phyloP scores from a whole-genome alignment of 2,329 filamentous ascomycete species.

The Shiraia bambusicola region DNA sequence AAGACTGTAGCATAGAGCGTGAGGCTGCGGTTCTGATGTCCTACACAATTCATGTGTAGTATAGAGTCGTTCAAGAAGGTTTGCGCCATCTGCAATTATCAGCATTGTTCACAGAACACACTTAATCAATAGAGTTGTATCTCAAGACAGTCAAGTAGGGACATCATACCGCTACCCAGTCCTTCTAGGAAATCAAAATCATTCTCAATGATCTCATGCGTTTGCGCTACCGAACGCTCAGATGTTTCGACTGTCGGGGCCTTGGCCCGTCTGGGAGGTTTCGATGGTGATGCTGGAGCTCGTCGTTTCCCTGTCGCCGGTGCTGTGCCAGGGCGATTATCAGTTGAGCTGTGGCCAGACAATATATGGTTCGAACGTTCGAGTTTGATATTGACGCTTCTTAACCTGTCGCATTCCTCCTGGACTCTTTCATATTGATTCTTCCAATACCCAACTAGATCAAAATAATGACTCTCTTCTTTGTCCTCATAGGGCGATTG shows the following conservation, averaged over 20 bases:
- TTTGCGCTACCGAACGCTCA: conserved; percentile 10
- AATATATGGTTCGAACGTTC: conserved; percentile 31
- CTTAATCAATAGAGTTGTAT: conserved; percentile 6
- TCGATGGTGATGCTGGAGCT: conserved; percentile 9
- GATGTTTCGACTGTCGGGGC: conserved; percentile 4
- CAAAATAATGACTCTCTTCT: conserved; percentile 38
- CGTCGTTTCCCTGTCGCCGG: conserved; percentile 23
- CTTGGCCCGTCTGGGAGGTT: conserved; percentile 19
- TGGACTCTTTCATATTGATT: conserved; percentile 27
- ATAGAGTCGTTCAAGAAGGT: conserved; percentile 32
- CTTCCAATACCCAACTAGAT: conserved; percentile 45
- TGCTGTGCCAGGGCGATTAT: background rate
- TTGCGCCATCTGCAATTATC: conserved; percentile 16
- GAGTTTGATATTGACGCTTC: conserved; percentile 25
- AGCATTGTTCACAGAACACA: too few species aligned
- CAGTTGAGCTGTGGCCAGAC: conserved; percentile 5
- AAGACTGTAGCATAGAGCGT: conserved; percentile 30
- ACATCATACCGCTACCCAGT: conserved; percentile 24
- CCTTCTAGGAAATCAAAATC: conserved; percentile 31
- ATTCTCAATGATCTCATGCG: conserved; percentile 26
- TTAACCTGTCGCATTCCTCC: conserved; percentile 24
- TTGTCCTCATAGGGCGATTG: conserved; percentile 20
- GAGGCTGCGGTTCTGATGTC: conserved; percentile 11
- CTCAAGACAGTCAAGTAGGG: background rate
- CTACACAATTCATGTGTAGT: conserved; percentile 32